Base-by-base conservation (phyloP, 1,139 yeast species). In the Geotrichum armillariae region DNA sequence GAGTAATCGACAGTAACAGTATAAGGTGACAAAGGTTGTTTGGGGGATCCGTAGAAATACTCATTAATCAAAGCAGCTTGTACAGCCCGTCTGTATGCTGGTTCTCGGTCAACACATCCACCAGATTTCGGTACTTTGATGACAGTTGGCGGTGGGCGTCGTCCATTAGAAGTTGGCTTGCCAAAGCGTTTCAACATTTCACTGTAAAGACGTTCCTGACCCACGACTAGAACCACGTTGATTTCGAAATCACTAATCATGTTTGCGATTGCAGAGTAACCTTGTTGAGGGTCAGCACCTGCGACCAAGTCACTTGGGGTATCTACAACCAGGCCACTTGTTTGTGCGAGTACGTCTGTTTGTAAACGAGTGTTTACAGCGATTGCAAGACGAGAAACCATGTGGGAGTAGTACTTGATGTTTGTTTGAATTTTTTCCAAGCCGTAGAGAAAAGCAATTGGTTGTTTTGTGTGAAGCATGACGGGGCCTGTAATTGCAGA, bases 401-500 rank as follows among this genome's bases (percentile, higher is more conserved):
- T 76, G 52, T 77, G 73, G 54, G 78, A 77, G 68, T 80, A 93
- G 53, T 81, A 76, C 43, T 77, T 79, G 46, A 77, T 62, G 65
- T 90, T 90, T 14, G 81, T 83, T 2, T 70, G 60, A 22, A 80
- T 74, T 36, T 73, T 70, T 44, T 82, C 86, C 49, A 84, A 76
- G 0, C 99, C 99, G 66, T 76, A 89, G 61, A 78, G 83, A 62
- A 86, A 85, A 8, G 87, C 94, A 25, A 86, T 66, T 0, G 98
- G 98, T 64, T 88, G 95, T 64, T 89, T 88, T 14, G 93, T 89
- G 65, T 88, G 95, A 53, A 87, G 78, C 46, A 76, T 69, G 1
- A 94, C 79, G 1, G 94, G 87, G 21, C 98, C 98, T n/a, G 91
- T 85, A 0, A 95, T 85, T 45, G 86, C 79, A 7, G 93, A 77